Evolutionary conservation across 768 basidiomycete species (phyloP), one percentile per base, ranked within the genome.

Genomic region (Roridomyces roridus): DNA sequence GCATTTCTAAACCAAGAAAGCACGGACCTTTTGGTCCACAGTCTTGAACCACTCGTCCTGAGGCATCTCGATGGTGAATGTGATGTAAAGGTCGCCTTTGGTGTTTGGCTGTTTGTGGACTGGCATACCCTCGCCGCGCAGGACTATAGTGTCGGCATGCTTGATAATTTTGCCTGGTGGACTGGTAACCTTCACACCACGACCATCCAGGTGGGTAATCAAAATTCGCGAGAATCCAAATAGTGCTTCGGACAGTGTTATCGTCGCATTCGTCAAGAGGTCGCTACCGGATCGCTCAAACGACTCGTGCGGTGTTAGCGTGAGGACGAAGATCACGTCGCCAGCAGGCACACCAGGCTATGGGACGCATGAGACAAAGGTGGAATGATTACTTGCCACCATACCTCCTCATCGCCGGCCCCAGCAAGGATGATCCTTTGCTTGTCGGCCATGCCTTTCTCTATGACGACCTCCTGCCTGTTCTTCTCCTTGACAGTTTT

Each of bases 141-240:
- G 66, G 17, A 89, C 78, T 57, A 95, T 90, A 20, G 86, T 84
- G 60, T 89, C 86, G 11, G 86, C 86, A 4, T 86, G 81, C 58
- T 86, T 85, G 67, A 96, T 83, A 25, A 95, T 84, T 69, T 88
- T 90, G 8, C 88, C 86, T 1, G 84, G 79, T 5, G 91, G 91
- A 62, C 85, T 88, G 0, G 85, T 74, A 12, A 97, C 84, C 34
- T 85, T 85, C 47, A 98, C 80, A n/a, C 94, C 94, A 14, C 94
- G 85, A 10, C 95, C 95, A 67, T 99, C 96, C 26, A 99, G 80
- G 70, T 99, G 96, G 7, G 88, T 91, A 54, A 99, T 77, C 21
- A 97, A 74, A 59, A 98, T 88, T 24, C 96, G 86, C 43, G 88
- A 91, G 76, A 99, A 96, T n/a, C 96, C 96, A 49, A 97, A 82